Base-by-base conservation (phyloP, 2,329 filamentous ascomycete genomes). In the Zelopaecilomyces penicillatus region DNA sequence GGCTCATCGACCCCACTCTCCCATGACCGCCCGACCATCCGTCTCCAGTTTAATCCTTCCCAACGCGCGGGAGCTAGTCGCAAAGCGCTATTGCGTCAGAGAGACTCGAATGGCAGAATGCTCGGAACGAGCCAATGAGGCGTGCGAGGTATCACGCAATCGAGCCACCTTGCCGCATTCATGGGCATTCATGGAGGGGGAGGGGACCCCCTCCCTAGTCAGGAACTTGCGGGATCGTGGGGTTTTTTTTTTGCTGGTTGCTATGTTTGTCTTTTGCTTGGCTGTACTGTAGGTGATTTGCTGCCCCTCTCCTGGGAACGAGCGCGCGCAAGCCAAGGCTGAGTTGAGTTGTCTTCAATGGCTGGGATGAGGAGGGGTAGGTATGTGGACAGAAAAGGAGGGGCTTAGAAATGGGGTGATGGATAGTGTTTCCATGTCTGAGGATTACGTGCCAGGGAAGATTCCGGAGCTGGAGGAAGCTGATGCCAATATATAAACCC, bases 51-150 rank as follows among this genome's bases (percentile, higher is more conserved):
- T 28, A 26, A 30, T 11, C 27, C 40, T 40, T 19, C 19, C 19
- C 19, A 19, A 19, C 19, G 19, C 19, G 29, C 41, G 44, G 44
- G 45, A 44, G 35, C 43, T 48, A 48, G 36, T 39, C 36, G 43
- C 39, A 36, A 46, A 42, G 35, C 34, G 44, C 39, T 39, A 60
- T 60, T 56, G 57, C 57, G 57, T 60, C 57, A 60, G 52, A 46
- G 46, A 52, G 47, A 48, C 49, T 47, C 41, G 52, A 47, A 59
- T 59, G 54, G 50, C 52, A 56, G 48, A 54, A 60, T 59, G 48
- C 30, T 36, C 36, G 35, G 26, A 9, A 41, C 36, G 43, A 42
- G 54, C 56, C 55, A 57, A 57, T 58, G 47, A 51, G 54, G 44
- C 43, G 39, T 26, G 41, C 41, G 36, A 40, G 41, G 45, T 50